Evolutionary conservation across 805 yeast genomes (phyloP), one percentile per base, ranked within the genome.

Genomic region (Kodamaea nitidulidarum): DNA sequence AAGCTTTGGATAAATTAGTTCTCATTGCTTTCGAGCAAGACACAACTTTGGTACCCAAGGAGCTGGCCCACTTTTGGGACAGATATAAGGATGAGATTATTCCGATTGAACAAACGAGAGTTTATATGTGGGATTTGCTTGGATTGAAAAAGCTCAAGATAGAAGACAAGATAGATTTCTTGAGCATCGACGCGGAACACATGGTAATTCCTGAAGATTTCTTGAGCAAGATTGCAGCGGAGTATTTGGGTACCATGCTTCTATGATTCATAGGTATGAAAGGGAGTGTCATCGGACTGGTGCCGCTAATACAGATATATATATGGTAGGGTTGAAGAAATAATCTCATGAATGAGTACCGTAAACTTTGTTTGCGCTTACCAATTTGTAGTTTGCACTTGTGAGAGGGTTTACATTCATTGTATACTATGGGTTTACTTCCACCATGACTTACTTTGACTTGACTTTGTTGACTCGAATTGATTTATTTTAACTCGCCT

Each of bases 11-110:
- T 14, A 71, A 65, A 35, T 60, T 85, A 24, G 85, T 82, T 0
- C 56, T 86, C 70, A 63, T 82, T 2, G 56, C 65, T 57, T 85
- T 86, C 48, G 58, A 60, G 2, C 58, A 75, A 43, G 95, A 85
- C 55, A 72, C 72, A n/a, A 82, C 84, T 2, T 60, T 85, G 5
- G 79, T 79, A 4, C 95, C 95, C 1, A 79, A 76, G 50, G 84
- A 83, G 41, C 76, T 82, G 38, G 80, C 90, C 1, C 76, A 78
- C 76, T 81, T 83, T 51, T 70, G 60, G 36, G 88, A 83, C 49
- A 43, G 59, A 4, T 7, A 3, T 4, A 78, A 80, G 44, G 49
- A 46, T 2, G 58, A 74, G 0, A 80, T 77, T 0, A 59, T 77
- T 3, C 69, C 73, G 0, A 71, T 81, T 35, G 49, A 69, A 10